These are phyloP conservation scores for Besnoitia besnoiti DNA, from an alignment of 169 alveolate species.

Conservation along the genomic window DNA sequence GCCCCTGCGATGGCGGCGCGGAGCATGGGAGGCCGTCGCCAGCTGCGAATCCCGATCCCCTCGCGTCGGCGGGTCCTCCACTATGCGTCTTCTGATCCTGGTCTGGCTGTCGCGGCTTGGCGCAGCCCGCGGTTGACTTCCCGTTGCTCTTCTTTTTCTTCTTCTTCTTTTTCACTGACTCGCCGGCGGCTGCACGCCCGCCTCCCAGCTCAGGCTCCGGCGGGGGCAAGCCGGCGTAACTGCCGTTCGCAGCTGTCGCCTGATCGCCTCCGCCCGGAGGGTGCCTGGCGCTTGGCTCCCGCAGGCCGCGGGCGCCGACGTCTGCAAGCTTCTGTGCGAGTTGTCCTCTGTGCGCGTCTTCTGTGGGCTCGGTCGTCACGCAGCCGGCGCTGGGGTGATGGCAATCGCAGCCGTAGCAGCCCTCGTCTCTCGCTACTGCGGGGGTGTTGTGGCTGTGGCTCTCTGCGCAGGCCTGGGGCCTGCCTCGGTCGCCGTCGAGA, in stretches of 20 bases:
- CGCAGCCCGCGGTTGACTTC: not conserved
- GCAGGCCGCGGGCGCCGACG: not conserved
- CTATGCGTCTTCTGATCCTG: constrained; percentile 19
- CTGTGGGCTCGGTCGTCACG: too few relatives aligned
- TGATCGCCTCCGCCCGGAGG: too few relatives aligned
- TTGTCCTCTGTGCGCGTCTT: too few relatives aligned
- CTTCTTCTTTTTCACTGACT: not conserved
- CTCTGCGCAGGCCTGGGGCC: not conserved
- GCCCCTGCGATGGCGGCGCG: not conserved
- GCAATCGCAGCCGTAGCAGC: not conserved
- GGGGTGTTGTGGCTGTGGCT: too few relatives aligned
- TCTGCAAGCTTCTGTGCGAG: too few relatives aligned
- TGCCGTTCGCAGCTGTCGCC: too few relatives aligned
- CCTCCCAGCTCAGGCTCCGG: too few relatives aligned
- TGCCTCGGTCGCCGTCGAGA: not conserved
- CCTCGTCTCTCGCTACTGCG: too few relatives aligned
- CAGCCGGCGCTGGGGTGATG: not conserved
- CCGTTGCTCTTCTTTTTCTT: constrained; percentile 4
- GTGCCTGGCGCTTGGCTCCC: not conserved
- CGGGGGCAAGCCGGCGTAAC: not conserved
- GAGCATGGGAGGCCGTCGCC: too few relatives aligned
- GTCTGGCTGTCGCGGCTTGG: not conserved
- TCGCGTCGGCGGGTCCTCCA: too few relatives aligned
- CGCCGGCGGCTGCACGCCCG: too few relatives aligned
- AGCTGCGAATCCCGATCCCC: too few relatives aligned